Base-by-base conservation (phyloP, 495 filamentous ascomycete genomes). In the Lasiosphaeria miniovina region DNA sequence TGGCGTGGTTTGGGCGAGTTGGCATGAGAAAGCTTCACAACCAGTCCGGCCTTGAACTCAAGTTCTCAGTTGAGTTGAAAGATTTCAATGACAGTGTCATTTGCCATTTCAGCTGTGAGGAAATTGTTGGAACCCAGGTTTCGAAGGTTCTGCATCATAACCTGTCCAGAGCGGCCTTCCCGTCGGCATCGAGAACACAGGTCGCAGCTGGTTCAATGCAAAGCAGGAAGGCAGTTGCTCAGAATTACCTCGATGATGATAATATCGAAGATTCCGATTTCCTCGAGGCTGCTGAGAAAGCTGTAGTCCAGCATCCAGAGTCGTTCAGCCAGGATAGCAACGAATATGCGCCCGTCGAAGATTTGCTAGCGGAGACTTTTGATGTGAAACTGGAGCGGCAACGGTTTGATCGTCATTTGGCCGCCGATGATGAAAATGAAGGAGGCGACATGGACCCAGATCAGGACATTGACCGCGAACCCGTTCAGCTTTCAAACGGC, bases 41-140 rank as follows among this genome's bases (percentile, higher is more conserved):
- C 17, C 55, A 69, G 24, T 43, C 50, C 4, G 84, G 80, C 2
- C 73, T 86, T 11, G 84, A 88, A 5, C 65, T 93, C 12, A 70
- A 77, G 6, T 86, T 96, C 57, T 75, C 75, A 14, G 84, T 81
- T 1, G 73, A 82, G 0, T 64, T 96, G 46, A 80, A 76, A 8
- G 74, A 67, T 7, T 61, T 75, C 9, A 79, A 78, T 8, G 85
- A 93, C 49, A 74, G 69, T 14, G 77, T 97, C 48, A 75, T 74
- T 31, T 94, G 89, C 60, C 84, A 90, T 71, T 80, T 90, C 11
- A 89, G 88, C 74, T 97, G 94, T 63, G 93, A 97, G 71, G 89
- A 91, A 43, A 89, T 97, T 61, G 91, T 93, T 61, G 95, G 93
- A 3, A 97, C 95, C 0, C 71, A 83, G 57, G 79, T 84, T 48